These are phyloP conservation scores for Collybia mongolica DNA, from an alignment of 768 basidiomycete species.

Conservation along the genomic window DNA sequence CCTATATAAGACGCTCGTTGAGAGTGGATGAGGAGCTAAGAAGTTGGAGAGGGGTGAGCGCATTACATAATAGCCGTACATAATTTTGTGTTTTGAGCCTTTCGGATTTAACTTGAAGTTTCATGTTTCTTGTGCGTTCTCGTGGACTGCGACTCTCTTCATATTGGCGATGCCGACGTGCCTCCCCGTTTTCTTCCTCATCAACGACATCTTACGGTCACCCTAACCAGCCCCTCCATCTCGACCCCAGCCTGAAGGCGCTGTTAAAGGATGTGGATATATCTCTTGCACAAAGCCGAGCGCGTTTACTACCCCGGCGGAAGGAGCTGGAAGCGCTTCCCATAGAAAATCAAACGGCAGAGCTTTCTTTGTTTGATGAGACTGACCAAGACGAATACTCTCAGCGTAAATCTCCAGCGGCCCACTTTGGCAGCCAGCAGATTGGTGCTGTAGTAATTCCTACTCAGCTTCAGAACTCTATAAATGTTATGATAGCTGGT, in stretches of 20 bases:
- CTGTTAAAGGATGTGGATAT: slow-evolving; percentile 70
- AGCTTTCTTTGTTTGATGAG: slow-evolving; percentile 27
- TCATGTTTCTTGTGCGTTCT: slow-evolving; percentile 14
- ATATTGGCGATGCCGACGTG: background rate
- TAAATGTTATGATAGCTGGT: slow-evolving; percentile 67
- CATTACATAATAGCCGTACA: background rate
- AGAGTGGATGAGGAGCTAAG: too few relatives aligned
- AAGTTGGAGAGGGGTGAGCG: background rate
- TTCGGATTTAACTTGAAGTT: background rate
- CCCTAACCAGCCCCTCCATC: slow-evolving; percentile 58
- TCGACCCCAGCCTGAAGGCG: slow-evolving; percentile 65
- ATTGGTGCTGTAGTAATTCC: slow-evolving; percentile 76
- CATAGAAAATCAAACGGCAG: slow-evolving; percentile 30
- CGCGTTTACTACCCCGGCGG: slow-evolving; percentile 19
- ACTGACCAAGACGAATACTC: slow-evolving; percentile 20
- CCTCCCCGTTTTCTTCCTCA: background rate
- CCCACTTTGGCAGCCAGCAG: slow-evolving; percentile 71
- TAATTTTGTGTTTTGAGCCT: background rate
- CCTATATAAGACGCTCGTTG: background rate
- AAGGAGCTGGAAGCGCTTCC: slow-evolving; percentile 59
- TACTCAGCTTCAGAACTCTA: slow-evolving; percentile 63
- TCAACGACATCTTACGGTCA: slow-evolving; percentile 22
- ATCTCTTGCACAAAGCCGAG: slow-evolving; percentile 46
- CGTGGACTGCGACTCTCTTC: background rate
- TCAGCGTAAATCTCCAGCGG: slow-evolving; percentile 74